Conservation (phyloP, 148 eudicot species). For the Rhododendron kiyosumense region DNA sequence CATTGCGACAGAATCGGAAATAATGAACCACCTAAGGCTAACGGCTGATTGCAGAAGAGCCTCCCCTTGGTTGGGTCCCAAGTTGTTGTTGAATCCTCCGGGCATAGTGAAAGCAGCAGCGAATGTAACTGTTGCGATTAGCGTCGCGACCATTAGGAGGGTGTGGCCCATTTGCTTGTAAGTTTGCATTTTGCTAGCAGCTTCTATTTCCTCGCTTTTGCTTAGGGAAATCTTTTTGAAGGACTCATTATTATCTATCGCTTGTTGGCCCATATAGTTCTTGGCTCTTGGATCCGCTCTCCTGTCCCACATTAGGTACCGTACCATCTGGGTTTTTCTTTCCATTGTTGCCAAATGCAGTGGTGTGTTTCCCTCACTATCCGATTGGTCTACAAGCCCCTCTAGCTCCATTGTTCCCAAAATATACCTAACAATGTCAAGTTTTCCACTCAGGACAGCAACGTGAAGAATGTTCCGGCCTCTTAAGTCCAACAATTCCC, state of each 20-base stretch:
- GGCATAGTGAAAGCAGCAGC: slow-evolving; percentile 19
- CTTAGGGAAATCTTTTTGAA: neutral
- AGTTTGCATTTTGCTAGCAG: neutral
- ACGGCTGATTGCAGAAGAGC: neutral
- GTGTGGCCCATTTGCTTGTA: slow-evolving; percentile 13
- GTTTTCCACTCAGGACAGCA: neutral
- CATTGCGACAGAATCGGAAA: neutral
- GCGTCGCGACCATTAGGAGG: slow-evolving; percentile 5
- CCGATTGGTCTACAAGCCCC: neutral
- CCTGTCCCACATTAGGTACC: neutral
- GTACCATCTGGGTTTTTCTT: neutral
- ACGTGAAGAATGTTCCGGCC: neutral
- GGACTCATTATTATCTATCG: neutral
- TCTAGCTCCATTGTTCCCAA: neutral
- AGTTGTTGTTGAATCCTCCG: neutral
- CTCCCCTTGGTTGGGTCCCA: neutral
- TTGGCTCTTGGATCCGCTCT: slow-evolving; percentile 3
- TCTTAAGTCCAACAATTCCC: neutral
- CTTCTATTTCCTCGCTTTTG: neutral
- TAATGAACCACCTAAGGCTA: neutral
- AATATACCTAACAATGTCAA: neutral
- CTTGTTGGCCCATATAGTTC: neutral
- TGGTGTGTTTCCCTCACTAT: neutral
- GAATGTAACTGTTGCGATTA: slow-evolving; percentile 12
- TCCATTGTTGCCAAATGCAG: neutral